These are phyloP conservation scores for Mycena epipterygia DNA, from an alignment of 768 basidiomycete genomes.

Conservation along the genomic window DNA sequence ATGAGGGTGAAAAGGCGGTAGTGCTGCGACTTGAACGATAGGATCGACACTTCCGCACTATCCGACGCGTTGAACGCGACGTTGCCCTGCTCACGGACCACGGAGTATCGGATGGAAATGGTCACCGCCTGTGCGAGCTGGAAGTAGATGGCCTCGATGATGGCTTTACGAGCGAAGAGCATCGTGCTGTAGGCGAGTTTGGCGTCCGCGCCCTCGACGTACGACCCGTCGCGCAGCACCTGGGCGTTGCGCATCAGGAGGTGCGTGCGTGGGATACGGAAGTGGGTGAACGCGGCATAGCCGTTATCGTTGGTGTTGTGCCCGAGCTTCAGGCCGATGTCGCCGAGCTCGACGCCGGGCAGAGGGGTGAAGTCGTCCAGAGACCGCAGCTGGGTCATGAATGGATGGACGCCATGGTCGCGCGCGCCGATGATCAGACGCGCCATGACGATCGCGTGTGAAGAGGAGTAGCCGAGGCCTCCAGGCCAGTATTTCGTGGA, in stretches of 20 bases:
- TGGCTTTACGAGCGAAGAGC: constrained; percentile 35
- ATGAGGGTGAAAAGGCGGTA: constrained; percentile 38
- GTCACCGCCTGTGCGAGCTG: constrained; percentile 43
- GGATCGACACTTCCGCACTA: constrained; percentile 31
- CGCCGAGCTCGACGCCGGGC: constrained; percentile 43
- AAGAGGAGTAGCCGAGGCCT: constrained; percentile 40
- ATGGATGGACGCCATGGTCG: constrained; percentile 42
- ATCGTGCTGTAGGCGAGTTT: constrained; percentile 42
- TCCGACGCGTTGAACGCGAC: constrained; percentile 31
- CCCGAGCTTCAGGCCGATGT: constrained; percentile 42
- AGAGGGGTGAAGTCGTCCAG: constrained; percentile 39
- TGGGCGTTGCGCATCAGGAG: constrained; percentile 39
- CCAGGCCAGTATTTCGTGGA: constrained; percentile 45
- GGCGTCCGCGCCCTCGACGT: constrained; percentile 20
- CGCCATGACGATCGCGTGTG: constrained; percentile 46
- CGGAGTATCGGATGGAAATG: constrained; percentile 44
- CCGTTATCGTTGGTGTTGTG: constrained; percentile 42
- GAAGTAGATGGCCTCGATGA: constrained; percentile 35
- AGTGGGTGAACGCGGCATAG: constrained; percentile 40
- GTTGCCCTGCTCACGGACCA: constrained; percentile 44
- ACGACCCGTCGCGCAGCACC: constrained; percentile 39
- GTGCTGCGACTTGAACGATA: constrained; percentile 42
- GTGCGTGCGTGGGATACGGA: constrained; percentile 41
- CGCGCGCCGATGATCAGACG: constrained; percentile 31
- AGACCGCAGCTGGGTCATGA: constrained; percentile 44